phyloP scores from a whole-genome alignment of 148 eudicot genomes.

The Rhododendron simsii region DNA sequence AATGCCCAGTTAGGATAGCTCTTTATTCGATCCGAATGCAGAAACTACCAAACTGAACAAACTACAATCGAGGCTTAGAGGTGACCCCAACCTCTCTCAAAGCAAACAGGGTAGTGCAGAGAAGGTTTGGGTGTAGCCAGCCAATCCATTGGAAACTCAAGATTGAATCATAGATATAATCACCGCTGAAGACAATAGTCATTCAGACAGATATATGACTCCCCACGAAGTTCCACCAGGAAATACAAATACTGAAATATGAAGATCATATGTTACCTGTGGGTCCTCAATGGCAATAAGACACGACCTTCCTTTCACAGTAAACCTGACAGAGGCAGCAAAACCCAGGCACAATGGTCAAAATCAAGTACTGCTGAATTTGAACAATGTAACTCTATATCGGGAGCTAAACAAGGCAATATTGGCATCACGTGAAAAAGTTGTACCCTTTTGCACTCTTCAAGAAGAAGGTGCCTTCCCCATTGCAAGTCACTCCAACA shows the following conservation, averaged over 20 bases:
- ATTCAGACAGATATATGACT: background rate
- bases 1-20: background rate
- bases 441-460: constrained; percentile 75
- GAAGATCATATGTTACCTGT: constrained; percentile 45
- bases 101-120: constrained; percentile 2
- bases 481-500: constrained; percentile 92
- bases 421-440: background rate
- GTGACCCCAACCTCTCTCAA: background rate
- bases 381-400: background rate
- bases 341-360: constrained; percentile 10
- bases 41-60: constrained; percentile 8
- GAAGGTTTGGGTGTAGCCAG: constrained; percentile 1
- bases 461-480: constrained; percentile 59
- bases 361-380: background rate
- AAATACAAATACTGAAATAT: background rate
- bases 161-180: background rate
- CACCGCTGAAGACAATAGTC: background rate
- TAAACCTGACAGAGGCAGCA: constrained; percentile 45
- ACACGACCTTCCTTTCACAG: constrained; percentile 44
- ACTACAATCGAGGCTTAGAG: background rate
- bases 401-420: background rate
- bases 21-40: background rate
- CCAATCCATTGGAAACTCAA: constrained; percentile 8
- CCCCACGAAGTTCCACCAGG: background rate
- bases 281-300: constrained; percentile 87